phyloP scores from a whole-genome alignment of 768 basidiomycete species.

The Psilocybe cyanescens region DNA sequence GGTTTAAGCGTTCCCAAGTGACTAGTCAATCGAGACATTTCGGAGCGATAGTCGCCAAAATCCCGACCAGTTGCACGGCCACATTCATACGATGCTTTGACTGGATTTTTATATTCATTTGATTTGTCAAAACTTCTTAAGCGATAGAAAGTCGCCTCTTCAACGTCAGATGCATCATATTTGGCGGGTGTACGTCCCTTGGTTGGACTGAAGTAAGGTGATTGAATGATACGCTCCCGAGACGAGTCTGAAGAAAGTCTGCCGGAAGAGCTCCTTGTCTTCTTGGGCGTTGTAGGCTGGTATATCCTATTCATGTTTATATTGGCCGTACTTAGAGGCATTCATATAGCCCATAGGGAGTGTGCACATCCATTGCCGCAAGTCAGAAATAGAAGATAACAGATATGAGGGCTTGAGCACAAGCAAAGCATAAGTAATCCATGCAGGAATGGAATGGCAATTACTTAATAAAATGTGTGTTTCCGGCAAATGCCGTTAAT shows the following conservation, averaged over 20 bases:
- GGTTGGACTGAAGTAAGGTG: constrained; percentile 20
- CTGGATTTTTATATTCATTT: too few species aligned
- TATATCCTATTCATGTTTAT: neutral
- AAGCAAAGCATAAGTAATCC: too few species aligned
- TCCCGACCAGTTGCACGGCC: neutral
- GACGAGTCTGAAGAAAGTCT: neutral
- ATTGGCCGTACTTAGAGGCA: too few species aligned
- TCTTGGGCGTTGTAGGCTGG: neutral
- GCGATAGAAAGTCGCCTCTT: too few species aligned
- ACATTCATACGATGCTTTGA: neutral
- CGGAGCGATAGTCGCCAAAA: too few species aligned
- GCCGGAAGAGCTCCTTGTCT: constrained; percentile 1
- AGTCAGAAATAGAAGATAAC: too few species aligned
- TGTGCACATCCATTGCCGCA: too few species aligned
- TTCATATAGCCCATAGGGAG: too few species aligned
- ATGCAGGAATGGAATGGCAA: too few species aligned
- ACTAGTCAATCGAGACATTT: neutral
- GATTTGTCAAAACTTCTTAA: too few species aligned
- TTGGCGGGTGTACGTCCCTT: neutral
- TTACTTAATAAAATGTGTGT: too few species aligned
- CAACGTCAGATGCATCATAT: neutral
- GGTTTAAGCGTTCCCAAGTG: constrained; percentile 24
- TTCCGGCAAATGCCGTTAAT: neutral
- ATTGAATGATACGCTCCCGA: constrained; percentile 3
- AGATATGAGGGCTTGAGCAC: too few species aligned